Evolutionary conservation across 192 early-diverging fungal genomes (phyloP).

Genomic region (Coemansia umbellata): DNA sequence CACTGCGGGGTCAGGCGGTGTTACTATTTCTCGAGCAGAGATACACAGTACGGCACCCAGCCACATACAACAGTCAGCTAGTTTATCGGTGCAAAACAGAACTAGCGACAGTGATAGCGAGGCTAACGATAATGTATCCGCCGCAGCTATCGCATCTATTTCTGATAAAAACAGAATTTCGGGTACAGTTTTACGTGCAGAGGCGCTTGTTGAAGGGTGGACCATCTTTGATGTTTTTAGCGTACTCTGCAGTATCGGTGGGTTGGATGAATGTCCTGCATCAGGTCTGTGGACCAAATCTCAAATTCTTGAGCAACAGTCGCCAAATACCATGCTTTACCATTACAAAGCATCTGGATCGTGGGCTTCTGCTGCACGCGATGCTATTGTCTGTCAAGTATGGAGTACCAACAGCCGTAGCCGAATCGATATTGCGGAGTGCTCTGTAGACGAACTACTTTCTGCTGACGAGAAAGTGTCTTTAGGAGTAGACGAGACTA

Average conservation of each 20-base stretch:
- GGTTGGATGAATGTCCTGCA: background rate
- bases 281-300: conserved; percentile 25
- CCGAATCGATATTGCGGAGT: conserved; percentile 41
- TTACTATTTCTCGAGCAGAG: conserved; percentile 11
- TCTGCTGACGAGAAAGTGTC: background rate
- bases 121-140: background rate
- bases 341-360: conserved; percentile 9
- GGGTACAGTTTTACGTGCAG: conserved; percentile 21
- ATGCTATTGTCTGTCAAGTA: conserved; percentile 25
- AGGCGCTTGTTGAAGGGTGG: conserved; percentile 36
- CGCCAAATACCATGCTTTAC: conserved; percentile 1
- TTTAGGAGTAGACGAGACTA: background rate
- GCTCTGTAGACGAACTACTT: conserved; percentile 11
- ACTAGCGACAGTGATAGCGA: background rate
- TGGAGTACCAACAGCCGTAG: conserved; percentile 31
- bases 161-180: background rate
- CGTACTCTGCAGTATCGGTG: conserved; percentile 4
- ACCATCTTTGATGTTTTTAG: conserved; percentile 39
- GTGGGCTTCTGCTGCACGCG: conserved; percentile 34
- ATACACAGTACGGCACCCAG: background rate
- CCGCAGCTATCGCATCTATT: background rate
- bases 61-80: too few species aligned
- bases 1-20: conserved; percentile 6
- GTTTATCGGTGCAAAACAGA: background rate
- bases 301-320: conserved; percentile 6